Percentiles rank a stretch among this genome's conserved stretches.
Conservation (phyloP, 495 filamentous ascomycete species). For the Trichocladium uniseriatum region DNA sequence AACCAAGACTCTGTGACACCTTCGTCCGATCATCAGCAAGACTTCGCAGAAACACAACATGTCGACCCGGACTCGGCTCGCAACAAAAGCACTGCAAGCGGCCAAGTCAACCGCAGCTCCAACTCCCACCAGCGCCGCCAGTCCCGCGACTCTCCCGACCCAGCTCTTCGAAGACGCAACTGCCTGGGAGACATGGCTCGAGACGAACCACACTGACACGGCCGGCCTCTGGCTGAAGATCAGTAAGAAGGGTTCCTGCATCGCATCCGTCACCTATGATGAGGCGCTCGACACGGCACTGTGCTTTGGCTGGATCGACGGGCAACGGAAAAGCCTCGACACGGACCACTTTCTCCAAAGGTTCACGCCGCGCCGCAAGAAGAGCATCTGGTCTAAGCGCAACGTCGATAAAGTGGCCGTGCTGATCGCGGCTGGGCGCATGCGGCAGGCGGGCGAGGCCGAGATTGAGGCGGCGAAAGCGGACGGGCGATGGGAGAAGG, state of each 20-base stretch:
- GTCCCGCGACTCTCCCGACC: constrained; percentile 4
- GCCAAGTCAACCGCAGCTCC: background rate
- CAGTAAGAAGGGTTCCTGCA: constrained; percentile 40
- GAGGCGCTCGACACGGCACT: constrained; percentile 48
- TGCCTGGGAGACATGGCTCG: constrained; percentile 37
- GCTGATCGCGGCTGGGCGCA: constrained; percentile 35
- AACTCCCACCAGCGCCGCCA: no score
- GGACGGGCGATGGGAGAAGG: constrained; percentile 47
- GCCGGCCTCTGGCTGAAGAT: constrained; percentile 46
- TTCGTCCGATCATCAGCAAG: no score
- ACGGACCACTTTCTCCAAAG: constrained; percentile 37
- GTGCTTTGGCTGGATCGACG: constrained; percentile 55
- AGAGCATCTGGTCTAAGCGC: constrained; percentile 45
- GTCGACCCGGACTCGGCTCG: background rate
- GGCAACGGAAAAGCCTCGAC: constrained; percentile 37
- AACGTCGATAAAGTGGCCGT: constrained; percentile 37
- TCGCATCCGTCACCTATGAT: constrained; percentile 39
- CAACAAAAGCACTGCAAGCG: background rate
- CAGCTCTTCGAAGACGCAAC: constrained; percentile 9
- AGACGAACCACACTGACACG: constrained; percentile 25
- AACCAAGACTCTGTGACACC: no score
- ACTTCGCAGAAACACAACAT: no score
- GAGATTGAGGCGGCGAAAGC: constrained; percentile 45
- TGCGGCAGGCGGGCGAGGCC: constrained; percentile 37
- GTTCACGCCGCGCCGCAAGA: constrained; percentile 46